Evolutionary conservation across 2,329 filamentous ascomycete genomes (phyloP).

Genomic region (Aurifilum marmelostoma): DNA sequence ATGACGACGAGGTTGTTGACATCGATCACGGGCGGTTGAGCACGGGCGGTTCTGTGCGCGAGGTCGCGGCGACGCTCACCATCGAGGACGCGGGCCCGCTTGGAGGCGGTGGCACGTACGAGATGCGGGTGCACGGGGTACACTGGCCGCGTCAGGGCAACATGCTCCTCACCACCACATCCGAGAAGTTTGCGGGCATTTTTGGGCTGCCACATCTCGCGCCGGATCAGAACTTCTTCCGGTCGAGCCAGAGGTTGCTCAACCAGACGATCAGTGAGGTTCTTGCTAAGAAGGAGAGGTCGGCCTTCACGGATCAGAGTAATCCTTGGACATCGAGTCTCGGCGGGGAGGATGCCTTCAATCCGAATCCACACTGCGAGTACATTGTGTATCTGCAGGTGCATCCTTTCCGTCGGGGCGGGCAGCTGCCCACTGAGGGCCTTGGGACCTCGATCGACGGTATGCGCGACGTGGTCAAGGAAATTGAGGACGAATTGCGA

Average conservation of each 20-base stretch:
- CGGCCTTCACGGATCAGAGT: conserved; percentile 57
- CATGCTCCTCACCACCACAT: conserved; percentile 83
- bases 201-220: conserved; percentile 86
- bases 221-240: conserved; percentile 59
- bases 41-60: conserved; percentile 62
- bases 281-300: conserved; percentile 66
- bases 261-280: conserved; percentile 72
- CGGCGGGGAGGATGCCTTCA: conserved; percentile 62
- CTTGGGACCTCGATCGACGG: conserved; percentile 40
- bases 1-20: conserved; percentile 41
- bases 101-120: conserved; percentile 72
- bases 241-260: conserved; percentile 65
- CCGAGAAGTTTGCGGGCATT: conserved; percentile 91
- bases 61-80: conserved; percentile 70
- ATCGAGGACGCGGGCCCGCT: conserved; percentile 66
- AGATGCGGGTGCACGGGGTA: conserved; percentile 78
- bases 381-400: conserved; percentile 86
- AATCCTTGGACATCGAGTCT: conserved; percentile 79
- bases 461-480: conserved; percentile 48
- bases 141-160: conserved; percentile 84
- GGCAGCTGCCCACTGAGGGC: conserved; percentile 38
- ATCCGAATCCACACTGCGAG: conserved; percentile 79
- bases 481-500: conserved; percentile 66
- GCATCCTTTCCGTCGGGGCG: conserved; percentile 49
- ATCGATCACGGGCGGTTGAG: conserved; percentile 40